These are phyloP conservation scores for Periconia sp. DNA, from an alignment of 2,329 filamentous ascomycete genomes.

Conservation along the genomic window DNA sequence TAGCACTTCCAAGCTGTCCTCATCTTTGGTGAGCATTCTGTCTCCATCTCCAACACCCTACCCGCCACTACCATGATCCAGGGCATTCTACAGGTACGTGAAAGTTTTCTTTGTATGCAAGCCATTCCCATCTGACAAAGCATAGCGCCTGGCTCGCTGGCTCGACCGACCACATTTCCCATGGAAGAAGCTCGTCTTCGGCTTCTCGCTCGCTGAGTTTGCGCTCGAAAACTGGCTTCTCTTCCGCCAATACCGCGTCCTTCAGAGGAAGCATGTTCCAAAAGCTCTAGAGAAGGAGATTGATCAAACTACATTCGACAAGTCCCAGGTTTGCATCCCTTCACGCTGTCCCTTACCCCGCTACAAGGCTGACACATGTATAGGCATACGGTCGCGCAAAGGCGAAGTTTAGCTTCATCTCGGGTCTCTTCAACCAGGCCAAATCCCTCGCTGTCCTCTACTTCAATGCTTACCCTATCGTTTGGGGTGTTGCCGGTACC, in stretches of 20 bases:
- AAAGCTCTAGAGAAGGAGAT: conserved; percentile 89
- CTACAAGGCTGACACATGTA: conserved; percentile 22
- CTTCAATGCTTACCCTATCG: conserved; percentile 85
- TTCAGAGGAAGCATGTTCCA: conserved; percentile 80
- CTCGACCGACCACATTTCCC: conserved; percentile 93
- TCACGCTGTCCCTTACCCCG: conserved; percentile 8
- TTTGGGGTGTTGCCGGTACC: conserved; percentile 83
- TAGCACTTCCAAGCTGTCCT: conserved; percentile 18
- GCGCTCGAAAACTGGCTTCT: conserved; percentile 89
- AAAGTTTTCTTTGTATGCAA: neutral
- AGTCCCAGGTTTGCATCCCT: conserved; percentile 70
- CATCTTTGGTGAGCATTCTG: conserved; percentile 5
- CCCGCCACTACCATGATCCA: conserved; percentile 40
- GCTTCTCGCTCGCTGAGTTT: conserved; percentile 92
- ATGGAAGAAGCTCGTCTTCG: conserved; percentile 95
- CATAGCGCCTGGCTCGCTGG: conserved; percentile 74
- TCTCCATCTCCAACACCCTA: conserved; percentile 12
- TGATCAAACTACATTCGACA: conserved; percentile 88
- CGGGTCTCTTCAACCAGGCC: conserved; percentile 80
- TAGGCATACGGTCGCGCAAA: conserved; percentile 92
- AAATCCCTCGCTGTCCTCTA: conserved; percentile 91
- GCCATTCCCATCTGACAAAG: conserved; percentile 15
- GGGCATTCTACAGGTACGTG: conserved; percentile 44
- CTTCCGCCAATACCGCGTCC: conserved; percentile 85
- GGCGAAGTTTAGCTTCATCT: conserved; percentile 84